Evolutionary conservation across 2,329 filamentous ascomycete species (phyloP).

Genomic region (Cyphellophora attinorum): DNA sequence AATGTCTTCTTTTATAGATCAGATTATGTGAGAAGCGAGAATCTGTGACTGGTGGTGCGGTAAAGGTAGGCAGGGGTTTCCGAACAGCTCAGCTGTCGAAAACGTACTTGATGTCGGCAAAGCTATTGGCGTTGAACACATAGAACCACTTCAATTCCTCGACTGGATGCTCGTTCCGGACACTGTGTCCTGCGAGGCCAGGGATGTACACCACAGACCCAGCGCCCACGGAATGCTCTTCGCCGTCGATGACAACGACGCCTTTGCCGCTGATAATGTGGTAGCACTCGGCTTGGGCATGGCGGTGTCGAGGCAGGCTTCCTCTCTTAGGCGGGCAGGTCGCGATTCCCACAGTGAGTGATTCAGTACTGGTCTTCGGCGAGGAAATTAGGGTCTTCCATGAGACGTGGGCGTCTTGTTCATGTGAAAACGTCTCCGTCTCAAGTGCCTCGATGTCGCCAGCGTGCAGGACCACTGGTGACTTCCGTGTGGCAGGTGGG

Average conservation of each 20-base stretch:
- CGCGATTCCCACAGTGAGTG: constrained; percentile 29
- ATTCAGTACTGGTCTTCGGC: constrained; percentile 23
- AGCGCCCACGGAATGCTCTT: background rate
- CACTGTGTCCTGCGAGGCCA: background rate
- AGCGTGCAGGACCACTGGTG: too few species aligned
- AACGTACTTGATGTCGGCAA: background rate
- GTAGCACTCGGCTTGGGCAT: constrained; percentile 1
- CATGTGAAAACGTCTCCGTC: too few species aligned
- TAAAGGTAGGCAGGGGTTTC: too few species aligned
- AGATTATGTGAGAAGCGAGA: too few species aligned
- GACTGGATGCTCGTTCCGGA: background rate
- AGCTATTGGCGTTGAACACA: background rate
- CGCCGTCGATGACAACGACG: background rate
- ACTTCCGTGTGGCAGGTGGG: too few species aligned
- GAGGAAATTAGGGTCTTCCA: constrained; percentile 33
- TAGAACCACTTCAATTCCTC: constrained; percentile 2
- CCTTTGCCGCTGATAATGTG: background rate
- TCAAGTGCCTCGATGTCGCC: too few species aligned
- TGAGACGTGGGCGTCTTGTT: background rate
- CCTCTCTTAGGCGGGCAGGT: constrained; percentile 23
- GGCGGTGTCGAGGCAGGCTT: constrained; percentile 19
- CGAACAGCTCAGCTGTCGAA: too few species aligned
- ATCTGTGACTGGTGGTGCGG: too few species aligned
- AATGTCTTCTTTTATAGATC: too few species aligned
- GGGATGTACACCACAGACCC: constrained; percentile 2